These are phyloP conservation scores for Leccinum boreale DNA, from an alignment of 768 basidiomycete species.

Conservation along the genomic window DNA sequence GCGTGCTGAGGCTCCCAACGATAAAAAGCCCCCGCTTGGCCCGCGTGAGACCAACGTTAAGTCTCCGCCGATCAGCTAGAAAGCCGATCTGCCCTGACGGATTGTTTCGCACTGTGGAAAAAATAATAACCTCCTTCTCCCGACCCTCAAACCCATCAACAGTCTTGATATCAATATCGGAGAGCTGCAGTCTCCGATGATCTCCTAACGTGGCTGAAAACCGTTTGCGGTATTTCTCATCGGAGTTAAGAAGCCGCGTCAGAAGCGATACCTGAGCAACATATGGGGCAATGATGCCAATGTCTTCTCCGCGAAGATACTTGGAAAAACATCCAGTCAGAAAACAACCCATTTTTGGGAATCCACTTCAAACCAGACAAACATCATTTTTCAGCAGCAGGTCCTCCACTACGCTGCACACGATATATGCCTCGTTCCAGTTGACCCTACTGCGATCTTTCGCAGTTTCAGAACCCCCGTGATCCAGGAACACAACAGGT, in stretches of 20 bases:
- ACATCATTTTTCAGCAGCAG: conserved; percentile 73
- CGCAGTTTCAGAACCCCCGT: conserved; percentile 62
- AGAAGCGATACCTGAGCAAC: conserved; percentile 80
- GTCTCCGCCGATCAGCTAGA: conserved; percentile 76
- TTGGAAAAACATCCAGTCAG: conserved; percentile 23
- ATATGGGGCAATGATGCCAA: conserved; percentile 93
- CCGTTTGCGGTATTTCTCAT: conserved; percentile 48
- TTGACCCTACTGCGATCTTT: conserved; percentile 77
- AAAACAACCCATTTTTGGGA: background rate
- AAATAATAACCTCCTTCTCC: conserved; percentile 90
- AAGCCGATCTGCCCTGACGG: conserved; percentile 77
- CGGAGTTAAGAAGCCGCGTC: conserved; percentile 58
- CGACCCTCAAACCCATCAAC: conserved; percentile 95
- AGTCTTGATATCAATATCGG: conserved; percentile 79
- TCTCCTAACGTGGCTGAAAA: conserved; percentile 62
- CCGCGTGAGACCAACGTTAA: conserved; percentile 90
- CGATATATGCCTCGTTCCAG: conserved; percentile 70
- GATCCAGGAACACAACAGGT: conserved; percentile 81
- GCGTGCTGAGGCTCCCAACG: conserved; percentile 67
- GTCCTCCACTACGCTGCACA: conserved; percentile 80
- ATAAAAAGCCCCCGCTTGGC: conserved; percentile 85
- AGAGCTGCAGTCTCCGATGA: conserved; percentile 61
- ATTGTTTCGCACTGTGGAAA: conserved; percentile 89
- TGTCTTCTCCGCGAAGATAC: conserved; percentile 68
- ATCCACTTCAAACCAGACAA: conserved; percentile 23